Conservation (phyloP, 176 grass and related monocot genomes). For the Aegilops tauschii region DNA sequence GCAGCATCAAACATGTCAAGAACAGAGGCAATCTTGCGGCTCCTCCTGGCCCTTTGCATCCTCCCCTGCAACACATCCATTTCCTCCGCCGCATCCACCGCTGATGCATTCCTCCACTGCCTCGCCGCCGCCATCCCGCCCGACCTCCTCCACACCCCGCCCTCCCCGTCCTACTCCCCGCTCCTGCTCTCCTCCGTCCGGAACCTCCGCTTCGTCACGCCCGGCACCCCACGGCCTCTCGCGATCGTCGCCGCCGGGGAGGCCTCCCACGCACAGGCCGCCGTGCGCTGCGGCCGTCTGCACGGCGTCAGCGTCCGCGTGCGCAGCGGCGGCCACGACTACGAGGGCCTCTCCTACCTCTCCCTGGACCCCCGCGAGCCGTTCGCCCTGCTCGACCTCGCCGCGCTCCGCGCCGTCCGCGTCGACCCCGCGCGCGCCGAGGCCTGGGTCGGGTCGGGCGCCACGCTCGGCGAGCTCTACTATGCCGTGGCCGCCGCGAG, state of each 20-base stretch:
- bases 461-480: conserved; percentile 54
- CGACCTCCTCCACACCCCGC: conserved; percentile 19
- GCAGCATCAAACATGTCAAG: not conserved
- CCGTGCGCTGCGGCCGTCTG: conserved; percentile 40
- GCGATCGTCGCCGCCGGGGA: conserved; percentile 36
- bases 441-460: conserved; percentile 55
- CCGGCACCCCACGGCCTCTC: conserved; percentile 22
- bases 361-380: conserved; percentile 24
- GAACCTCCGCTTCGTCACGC: conserved; percentile 21
- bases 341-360: conserved; percentile 37
- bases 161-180: conserved; percentile 19
- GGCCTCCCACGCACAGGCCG: conserved; percentile 42
- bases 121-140: conserved; percentile 19
- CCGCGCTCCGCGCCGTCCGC: conserved; percentile 27
- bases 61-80: conserved; percentile 16
- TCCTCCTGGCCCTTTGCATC: conserved; percentile 13
- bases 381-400: conserved; percentile 49
- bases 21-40: not conserved
- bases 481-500: conserved; percentile 40
- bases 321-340: conserved; percentile 47
- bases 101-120: conserved; percentile 20
- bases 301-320: conserved; percentile 32
- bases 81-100: not conserved
- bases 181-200: conserved; percentile 18
- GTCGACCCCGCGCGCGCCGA: conserved; percentile 30